Percentiles rank a stretch among this genome's conserved stretches.
Conservation (phyloP, 2,329 filamentous ascomycete genomes). For the Curvularia sp. region DNA sequence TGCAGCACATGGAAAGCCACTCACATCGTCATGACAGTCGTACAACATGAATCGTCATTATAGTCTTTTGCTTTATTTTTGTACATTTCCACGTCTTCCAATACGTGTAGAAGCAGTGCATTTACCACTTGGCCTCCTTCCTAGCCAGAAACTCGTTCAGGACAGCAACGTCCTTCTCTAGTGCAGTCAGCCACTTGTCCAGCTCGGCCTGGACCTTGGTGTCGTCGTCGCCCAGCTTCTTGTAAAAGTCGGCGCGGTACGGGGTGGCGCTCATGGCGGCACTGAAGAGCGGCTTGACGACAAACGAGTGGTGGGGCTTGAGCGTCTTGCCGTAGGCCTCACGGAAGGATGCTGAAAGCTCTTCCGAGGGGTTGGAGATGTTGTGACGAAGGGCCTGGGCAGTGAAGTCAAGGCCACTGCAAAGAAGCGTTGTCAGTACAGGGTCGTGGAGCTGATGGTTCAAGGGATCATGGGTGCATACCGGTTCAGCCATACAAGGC, state of each 20-base stretch:
- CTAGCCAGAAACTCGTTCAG: constrained; percentile 65
- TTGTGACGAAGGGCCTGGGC: constrained; percentile 82
- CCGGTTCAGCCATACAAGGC: constrained; percentile 89
- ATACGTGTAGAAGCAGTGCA: not conserved
- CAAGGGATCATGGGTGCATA: constrained; percentile 51
- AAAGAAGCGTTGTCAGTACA: constrained; percentile 17
- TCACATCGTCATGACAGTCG: constrained; percentile 2
- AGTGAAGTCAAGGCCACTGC: constrained; percentile 92
- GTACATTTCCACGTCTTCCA: not conserved
- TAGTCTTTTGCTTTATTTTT: not conserved
- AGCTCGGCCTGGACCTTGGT: constrained; percentile 70
- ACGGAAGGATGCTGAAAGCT: constrained; percentile 88
- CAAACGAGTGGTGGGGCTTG: constrained; percentile 87
- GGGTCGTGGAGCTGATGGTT: not conserved
- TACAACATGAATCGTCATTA: not conserved
- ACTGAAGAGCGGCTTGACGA: constrained; percentile 90
- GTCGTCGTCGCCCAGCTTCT: constrained; percentile 76
- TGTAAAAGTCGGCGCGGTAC: constrained; percentile 92
- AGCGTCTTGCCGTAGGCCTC: constrained; percentile 83
- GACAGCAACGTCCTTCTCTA: constrained; percentile 81
- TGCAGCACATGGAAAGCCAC: not conserved
- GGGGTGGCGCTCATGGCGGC: constrained; percentile 93
- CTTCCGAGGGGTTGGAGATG: constrained; percentile 69
- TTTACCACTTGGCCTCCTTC: constrained; percentile 47
- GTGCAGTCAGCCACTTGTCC: constrained; percentile 73